Evolutionary conservation across 2,329 filamentous ascomycete genomes (phyloP).

Genomic region (Alternaria alternata): DNA sequence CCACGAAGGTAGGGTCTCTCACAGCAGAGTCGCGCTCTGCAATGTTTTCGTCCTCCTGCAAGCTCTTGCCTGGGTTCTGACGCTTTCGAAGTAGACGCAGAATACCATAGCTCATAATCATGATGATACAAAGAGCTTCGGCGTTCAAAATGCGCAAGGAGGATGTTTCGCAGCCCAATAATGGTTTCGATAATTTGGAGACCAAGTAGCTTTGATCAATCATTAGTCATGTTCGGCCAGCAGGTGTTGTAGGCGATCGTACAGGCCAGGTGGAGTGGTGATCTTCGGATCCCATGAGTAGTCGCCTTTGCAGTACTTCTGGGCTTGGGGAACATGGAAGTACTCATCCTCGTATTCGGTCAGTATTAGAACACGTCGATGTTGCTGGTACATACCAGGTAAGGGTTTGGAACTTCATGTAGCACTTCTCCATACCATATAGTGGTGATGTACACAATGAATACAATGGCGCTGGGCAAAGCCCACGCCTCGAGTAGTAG

Average conservation of each 20-base stretch:
- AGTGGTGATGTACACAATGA: conserved; percentile 29
- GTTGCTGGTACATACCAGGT: conserved; percentile 58
- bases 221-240: conserved; percentile 36
- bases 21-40: neutral
- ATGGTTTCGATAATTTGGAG: conserved; percentile 48
- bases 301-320: conserved; percentile 79
- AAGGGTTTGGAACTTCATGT: conserved; percentile 62
- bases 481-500: conserved; percentile 33
- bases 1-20: conserved; percentile 46
- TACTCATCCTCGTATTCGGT: conserved; percentile 72
- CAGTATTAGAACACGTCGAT: neutral
- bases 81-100: conserved; percentile 24
- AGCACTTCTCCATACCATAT: conserved; percentile 53
- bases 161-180: conserved; percentile 53
- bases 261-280: conserved; percentile 89
- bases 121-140: conserved; percentile 48
- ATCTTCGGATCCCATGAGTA: conserved; percentile 93
- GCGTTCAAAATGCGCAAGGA: conserved; percentile 52
- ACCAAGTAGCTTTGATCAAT: conserved; percentile 50
- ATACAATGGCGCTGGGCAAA: conserved; percentile 30
- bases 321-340: conserved; percentile 90
- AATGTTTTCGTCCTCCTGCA: neutral
- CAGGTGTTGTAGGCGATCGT: conserved; percentile 31
- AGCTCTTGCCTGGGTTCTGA: conserved; percentile 1
- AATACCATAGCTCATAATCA: conserved; percentile 40